A percentile compares a stretch with the other conserved stretches of the same genome.
Evolutionary conservation across 2,329 filamentous ascomycete species (phyloP).

Genomic region (Tolypocladium ovalisporum): DNA sequence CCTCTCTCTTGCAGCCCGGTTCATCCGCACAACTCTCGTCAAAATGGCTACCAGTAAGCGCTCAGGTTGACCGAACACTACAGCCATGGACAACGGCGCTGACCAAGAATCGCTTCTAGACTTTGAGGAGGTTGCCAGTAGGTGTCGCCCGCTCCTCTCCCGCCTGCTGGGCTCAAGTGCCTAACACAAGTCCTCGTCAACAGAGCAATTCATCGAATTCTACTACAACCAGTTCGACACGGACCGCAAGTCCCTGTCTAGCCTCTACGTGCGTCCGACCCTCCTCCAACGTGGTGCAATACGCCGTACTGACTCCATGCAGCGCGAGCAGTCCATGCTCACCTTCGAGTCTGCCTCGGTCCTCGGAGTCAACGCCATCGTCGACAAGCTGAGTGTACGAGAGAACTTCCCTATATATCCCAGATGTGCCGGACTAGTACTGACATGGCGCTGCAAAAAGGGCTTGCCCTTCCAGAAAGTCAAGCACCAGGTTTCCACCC

Average conservation of each 20-base stretch:
- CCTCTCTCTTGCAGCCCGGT: not conserved
- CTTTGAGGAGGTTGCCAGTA: conserved; percentile 37
- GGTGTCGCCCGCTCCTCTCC: conserved; percentile 13
- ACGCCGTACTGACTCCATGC: conserved; percentile 7
- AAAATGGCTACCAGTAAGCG: conserved; percentile 23
- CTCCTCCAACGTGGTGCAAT: too few relatives aligned
- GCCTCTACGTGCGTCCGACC: conserved; percentile 64
- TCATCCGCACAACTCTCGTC: conserved; percentile 5
- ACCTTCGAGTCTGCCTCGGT: conserved; percentile 72
- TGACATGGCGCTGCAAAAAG: conserved; percentile 32
- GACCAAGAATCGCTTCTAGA: conserved; percentile 17
- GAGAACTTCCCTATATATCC: not conserved
- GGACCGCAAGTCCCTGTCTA: conserved; percentile 51
- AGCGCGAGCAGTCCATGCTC: conserved; percentile 82
- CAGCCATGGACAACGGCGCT: conserved; percentile 6
- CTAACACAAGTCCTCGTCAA: conserved; percentile 1
- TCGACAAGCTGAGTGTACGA: conserved; percentile 71
- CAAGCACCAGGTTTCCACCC: conserved; percentile 62
- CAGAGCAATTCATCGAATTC: conserved; percentile 79
- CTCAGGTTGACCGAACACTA: conserved; percentile 5
- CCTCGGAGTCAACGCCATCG: conserved; percentile 54
- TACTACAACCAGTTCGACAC: conserved; percentile 85
- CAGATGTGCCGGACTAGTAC: not conserved
- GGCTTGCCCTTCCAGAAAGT: conserved; percentile 72
- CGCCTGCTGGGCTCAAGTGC: not conserved